Evolutionary conservation across 2,329 filamentous ascomycete species (phyloP).

Genomic region (Pyricularia grisea): DNA sequence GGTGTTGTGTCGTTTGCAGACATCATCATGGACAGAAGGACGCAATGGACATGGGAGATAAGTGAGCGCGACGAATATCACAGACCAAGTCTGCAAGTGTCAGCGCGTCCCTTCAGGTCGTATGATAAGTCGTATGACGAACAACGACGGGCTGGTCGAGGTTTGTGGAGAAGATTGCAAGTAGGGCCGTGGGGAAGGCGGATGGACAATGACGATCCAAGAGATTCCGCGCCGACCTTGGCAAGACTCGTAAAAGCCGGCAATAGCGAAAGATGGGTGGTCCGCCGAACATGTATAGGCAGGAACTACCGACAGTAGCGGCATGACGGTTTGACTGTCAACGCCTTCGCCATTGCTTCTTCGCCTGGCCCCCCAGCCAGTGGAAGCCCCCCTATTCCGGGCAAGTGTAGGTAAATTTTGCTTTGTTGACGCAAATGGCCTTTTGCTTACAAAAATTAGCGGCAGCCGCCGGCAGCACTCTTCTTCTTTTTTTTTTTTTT

Average conservation of each 20-base stretch:
- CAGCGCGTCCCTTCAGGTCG: not conserved
- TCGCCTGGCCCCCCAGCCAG: not conserved
- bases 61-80: not conserved
- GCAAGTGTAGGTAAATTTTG: not conserved
- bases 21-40: not conserved
- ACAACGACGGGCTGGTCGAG: not conserved
- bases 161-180: not conserved
- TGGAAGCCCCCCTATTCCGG: not conserved
- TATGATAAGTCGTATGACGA: not conserved
- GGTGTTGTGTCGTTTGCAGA: not conserved
- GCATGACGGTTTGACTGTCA: not conserved
- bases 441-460: not conserved
- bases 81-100: not conserved
- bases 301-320: constrained; percentile 1
- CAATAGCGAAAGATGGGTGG: not conserved
- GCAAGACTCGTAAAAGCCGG: not conserved
- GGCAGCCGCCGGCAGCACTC: not conserved
- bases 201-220: not conserved
- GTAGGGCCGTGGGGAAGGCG: not conserved
- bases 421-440: not conserved
- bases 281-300: not conserved
- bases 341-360: not conserved
- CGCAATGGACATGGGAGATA: not conserved
- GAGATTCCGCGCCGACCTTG: not conserved
- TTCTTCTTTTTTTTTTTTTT: not conserved